A percentile compares a stretch with the other conserved stretches of the same genome.
These are phyloP conservation scores for Naumovozyma baii DNA, from an alignment of 805 yeast species.

Conservation along the genomic window DNA sequence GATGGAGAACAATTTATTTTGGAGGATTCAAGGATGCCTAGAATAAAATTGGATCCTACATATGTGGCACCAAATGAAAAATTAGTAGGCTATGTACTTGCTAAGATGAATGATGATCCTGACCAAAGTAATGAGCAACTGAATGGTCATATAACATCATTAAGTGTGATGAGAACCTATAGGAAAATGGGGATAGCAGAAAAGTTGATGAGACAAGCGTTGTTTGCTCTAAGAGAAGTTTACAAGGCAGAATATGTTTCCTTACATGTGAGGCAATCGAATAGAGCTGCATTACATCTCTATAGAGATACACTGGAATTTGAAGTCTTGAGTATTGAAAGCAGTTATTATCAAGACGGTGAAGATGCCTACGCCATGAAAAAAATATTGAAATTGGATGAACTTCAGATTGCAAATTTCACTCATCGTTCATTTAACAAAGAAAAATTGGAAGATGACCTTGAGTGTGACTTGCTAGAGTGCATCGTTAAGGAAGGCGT, in stretches of 20 bases:
- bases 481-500: conserved; percentile 21
- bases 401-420: conserved; percentile 48
- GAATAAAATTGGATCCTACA: conserved; percentile 48
- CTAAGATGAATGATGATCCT: conserved; percentile 94
- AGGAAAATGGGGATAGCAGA: conserved; percentile 94
- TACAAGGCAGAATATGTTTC: conserved; percentile 78
- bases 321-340: conserved; percentile 73
- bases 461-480: conserved; percentile 39
- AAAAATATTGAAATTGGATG: conserved; percentile 51
- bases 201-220: conserved; percentile 74
- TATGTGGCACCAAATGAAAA: conserved; percentile 61
- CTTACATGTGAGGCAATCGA: conserved; percentile 86
- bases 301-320: conserved; percentile 79
- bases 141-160: conserved; percentile 89
- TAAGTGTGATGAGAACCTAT: conserved; percentile 91
- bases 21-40: conserved; percentile 14
- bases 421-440: conserved; percentile 29
- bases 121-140: conserved; percentile 61
- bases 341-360: conserved; percentile 89
- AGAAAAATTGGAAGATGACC: conserved; percentile 45
- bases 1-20: conserved; percentile 15
- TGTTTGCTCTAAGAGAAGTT: conserved; percentile 71
- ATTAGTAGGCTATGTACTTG: conserved; percentile 90
- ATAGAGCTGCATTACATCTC: conserved; percentile 86
- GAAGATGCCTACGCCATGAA: conserved; percentile 97